phyloP scores from a whole-genome alignment of 495 filamentous ascomycete species.

The Penicillium robsamsonii region DNA sequence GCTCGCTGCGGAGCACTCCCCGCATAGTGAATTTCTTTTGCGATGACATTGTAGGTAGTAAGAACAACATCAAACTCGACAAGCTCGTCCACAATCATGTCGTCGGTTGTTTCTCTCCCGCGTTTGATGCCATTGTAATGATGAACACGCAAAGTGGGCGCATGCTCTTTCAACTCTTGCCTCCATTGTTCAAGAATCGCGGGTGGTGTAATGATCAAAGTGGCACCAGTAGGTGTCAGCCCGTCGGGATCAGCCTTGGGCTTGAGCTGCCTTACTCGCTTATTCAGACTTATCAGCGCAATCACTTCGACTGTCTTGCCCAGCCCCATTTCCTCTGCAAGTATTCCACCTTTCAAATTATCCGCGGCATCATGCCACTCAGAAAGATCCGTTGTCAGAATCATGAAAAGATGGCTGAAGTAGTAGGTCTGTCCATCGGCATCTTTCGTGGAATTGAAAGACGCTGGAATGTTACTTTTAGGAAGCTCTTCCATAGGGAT shows the following conservation, averaged over 20 bases:
- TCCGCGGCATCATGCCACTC: slow-evolving; percentile 40
- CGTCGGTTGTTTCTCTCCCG: slow-evolving; percentile 36
- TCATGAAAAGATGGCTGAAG: slow-evolving; percentile 63
- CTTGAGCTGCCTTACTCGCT: slow-evolving; percentile 22
- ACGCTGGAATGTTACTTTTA: slow-evolving; percentile 28
- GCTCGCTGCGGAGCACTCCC: slow-evolving; percentile 60
- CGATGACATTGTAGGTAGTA: slow-evolving; percentile 79
- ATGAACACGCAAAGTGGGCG: slow-evolving; percentile 55
- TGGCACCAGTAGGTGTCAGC: slow-evolving; percentile 52
- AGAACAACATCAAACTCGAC: slow-evolving; percentile 73
- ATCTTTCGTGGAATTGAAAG: slow-evolving; percentile 42
- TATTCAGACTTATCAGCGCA: slow-evolving; percentile 67
- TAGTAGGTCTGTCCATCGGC: slow-evolving; percentile 51
- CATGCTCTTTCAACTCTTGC: slow-evolving; percentile 70
- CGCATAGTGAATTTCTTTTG: slow-evolving; percentile 74
- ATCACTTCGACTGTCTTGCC: slow-evolving; percentile 94
- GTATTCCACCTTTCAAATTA: slow-evolving; percentile 56
- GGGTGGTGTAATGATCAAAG: slow-evolving; percentile 83
- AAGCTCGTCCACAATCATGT: slow-evolving; percentile 48
- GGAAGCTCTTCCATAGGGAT: slow-evolving; percentile 15
- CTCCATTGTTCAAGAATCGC: slow-evolving; percentile 86
- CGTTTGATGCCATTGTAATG: slow-evolving; percentile 51
- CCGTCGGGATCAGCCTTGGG: slow-evolving; percentile 27
- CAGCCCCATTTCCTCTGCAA: slow-evolving; percentile 96
- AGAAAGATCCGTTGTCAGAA: slow-evolving; percentile 53